Evolutionary conservation across 83 land plant species (phyloP).

Genomic region (Diphasiastrum complanatum): DNA sequence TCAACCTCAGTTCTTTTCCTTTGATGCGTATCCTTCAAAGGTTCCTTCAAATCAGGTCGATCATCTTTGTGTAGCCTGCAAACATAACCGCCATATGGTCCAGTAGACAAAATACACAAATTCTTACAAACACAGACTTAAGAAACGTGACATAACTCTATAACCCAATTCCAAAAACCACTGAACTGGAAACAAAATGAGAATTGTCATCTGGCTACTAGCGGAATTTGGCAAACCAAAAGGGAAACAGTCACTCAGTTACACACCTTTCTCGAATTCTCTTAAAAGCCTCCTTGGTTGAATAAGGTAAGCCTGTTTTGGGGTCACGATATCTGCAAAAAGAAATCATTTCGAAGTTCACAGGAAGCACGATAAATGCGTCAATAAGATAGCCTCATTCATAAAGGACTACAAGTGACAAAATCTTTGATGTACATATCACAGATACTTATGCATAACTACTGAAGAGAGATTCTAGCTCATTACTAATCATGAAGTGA

Average conservation of each 20-base stretch:
- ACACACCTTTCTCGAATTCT: slow-evolving; percentile 60
- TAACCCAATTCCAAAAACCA: no score
- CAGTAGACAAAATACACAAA: not conserved
- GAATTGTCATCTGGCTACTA: no score
- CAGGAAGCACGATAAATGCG: no score
- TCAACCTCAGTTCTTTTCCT: slow-evolving; percentile 30
- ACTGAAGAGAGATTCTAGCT: no score
- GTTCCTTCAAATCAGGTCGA: not conserved
- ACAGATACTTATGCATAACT: no score
- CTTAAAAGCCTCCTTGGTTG: slow-evolving; percentile 79
- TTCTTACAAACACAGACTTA: not conserved
- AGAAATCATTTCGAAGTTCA: not conserved
- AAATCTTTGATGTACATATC: no score
- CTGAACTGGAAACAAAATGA: no score
- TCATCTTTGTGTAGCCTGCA: slow-evolving; percentile 20
- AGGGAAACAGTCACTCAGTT: not conserved
- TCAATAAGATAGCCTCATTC: no score
- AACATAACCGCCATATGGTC: not conserved
- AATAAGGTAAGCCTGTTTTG: slow-evolving; percentile 75
- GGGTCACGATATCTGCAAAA: slow-evolving; percentile 71
- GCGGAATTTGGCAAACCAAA: no score
- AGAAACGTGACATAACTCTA: no score
- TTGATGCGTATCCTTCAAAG: slow-evolving; percentile 21
- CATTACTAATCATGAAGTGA: no score
- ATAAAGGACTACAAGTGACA: no score